These are phyloP conservation scores for Stenogyne calaminthoides DNA, from an alignment of 305 asterid species.

Conservation along the genomic window DNA sequence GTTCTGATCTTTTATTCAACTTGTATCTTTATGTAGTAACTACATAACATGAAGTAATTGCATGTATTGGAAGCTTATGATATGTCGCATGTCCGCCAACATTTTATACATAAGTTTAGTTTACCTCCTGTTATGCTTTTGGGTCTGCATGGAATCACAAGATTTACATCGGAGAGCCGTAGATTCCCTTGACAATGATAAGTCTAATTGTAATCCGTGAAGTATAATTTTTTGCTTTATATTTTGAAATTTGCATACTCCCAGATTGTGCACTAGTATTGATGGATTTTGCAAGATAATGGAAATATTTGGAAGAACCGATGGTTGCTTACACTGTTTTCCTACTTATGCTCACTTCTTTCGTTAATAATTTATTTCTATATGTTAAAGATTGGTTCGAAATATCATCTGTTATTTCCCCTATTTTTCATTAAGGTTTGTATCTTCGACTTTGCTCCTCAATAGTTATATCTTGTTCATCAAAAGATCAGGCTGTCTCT, in stretches of 20 bases:
- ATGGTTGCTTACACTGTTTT: constrained; percentile 16
- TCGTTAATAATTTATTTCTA: constrained; percentile 6
- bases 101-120: constrained; percentile 9
- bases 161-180: constrained; percentile 20
- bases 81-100: constrained; percentile 4
- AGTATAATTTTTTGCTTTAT: constrained; percentile 24
- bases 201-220: background rate
- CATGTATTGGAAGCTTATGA: background rate
- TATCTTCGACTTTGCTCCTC: constrained; percentile 28
- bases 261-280: constrained; percentile 9
- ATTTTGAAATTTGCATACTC: constrained; percentile 15
- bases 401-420: constrained; percentile 25
- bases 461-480: constrained; percentile 40
- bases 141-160: constrained; percentile 22
- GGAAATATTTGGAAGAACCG: constrained; percentile 15
- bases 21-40: constrained; percentile 16
- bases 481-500: constrained; percentile 76
- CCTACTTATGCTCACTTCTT: constrained; percentile 7
- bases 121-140: constrained; percentile 15
- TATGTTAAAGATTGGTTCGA: constrained; percentile 11
- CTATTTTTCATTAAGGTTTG: constrained; percentile 20
- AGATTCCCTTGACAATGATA: constrained; percentile 1
- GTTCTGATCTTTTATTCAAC: constrained; percentile 8
- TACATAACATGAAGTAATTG: constrained; percentile 8
- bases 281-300: constrained; percentile 14